These are phyloP conservation scores for Trichoderma orchidacearum DNA, from an alignment of 495 filamentous ascomycete genomes.

Conservation along the genomic window DNA sequence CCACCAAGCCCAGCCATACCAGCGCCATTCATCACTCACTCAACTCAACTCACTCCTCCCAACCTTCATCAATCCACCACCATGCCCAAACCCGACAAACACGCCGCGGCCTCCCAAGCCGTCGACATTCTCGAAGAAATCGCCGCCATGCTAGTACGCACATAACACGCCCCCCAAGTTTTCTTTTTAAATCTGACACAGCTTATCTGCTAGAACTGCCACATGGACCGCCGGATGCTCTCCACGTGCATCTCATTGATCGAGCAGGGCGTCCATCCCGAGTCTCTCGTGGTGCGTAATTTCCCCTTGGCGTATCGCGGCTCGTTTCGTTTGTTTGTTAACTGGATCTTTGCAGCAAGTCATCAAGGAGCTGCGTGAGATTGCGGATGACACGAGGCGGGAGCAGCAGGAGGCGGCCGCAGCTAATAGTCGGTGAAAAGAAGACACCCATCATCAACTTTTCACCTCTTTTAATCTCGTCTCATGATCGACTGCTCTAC, in stretches of 20 bases:
- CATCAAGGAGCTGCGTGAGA: constrained; percentile 58
- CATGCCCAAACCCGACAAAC: constrained; percentile 45
- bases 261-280: constrained; percentile 94
- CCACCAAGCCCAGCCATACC: neutral
- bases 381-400: constrained; percentile 28
- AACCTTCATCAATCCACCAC: constrained; percentile 1
- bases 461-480: no score
- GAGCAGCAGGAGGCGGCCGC: constrained; percentile 7
- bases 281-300: constrained; percentile 72
- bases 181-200: neutral
- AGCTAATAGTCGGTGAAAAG: neutral
- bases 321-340: neutral
- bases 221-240: constrained; percentile 77
- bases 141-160: constrained; percentile 64
- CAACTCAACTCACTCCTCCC: neutral
- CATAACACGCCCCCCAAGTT: constrained; percentile 4
- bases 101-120: constrained; percentile 84
- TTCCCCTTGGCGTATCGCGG: neutral
- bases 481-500: no score
- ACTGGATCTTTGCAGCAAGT: constrained; percentile 40
- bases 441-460: no score
- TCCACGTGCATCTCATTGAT: constrained; percentile 92
- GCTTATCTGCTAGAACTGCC: constrained; percentile 54
- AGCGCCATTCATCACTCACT: constrained; percentile 6
- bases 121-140: constrained; percentile 95